Base-by-base conservation (phyloP, 441 rosid species). In the Isatis lusitanica region DNA sequence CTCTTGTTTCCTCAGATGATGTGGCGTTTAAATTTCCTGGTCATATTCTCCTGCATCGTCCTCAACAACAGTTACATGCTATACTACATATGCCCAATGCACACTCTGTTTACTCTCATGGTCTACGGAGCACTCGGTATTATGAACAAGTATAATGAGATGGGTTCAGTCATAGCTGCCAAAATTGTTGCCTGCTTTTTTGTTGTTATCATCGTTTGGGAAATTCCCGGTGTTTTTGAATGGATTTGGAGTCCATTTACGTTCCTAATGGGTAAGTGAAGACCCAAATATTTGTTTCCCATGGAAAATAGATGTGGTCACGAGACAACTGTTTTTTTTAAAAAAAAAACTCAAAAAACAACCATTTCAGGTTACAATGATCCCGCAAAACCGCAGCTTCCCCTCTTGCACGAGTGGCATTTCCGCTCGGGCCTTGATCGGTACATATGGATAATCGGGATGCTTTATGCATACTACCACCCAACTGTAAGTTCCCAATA, bases 361-460 rank as follows among this genome's bases (percentile, higher is more conserved):
- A 67, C 59, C 48, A 65, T 82, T 75, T 71, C 88, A 90, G 95
- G 88, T 50, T 90, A 87, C 76, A 75, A 83, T 74, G 92, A 90
- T 75, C 91, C 92, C 1, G 86, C 91, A 52, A 88, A 86, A 59
- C 92, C 89, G 11, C 80, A 82, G 44, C 71, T 86, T 43, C 81
- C 91, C 17, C 74, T 79, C 66, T 78, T 90, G 84, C 91, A 90
- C 66, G 92, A 90, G 76, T 90, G 95, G 95, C 91, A 88, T 84
- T 90, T 90, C 75, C 87, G 95, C 67, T 90, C 95, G 0, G 95
- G 95, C 39, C 95, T 90, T 78, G 95, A 87, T 75, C 91, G 95
- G 48, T 90, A 90, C 71, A 87, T 90, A 70, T 87, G 95, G 95
- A 90, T 90, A 72, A 81, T 87, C 28, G 95, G 95, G 65, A 90